phyloP scores from a whole-genome alignment of 192 early-diverging fungal species.

The Coemansia sp. region DNA sequence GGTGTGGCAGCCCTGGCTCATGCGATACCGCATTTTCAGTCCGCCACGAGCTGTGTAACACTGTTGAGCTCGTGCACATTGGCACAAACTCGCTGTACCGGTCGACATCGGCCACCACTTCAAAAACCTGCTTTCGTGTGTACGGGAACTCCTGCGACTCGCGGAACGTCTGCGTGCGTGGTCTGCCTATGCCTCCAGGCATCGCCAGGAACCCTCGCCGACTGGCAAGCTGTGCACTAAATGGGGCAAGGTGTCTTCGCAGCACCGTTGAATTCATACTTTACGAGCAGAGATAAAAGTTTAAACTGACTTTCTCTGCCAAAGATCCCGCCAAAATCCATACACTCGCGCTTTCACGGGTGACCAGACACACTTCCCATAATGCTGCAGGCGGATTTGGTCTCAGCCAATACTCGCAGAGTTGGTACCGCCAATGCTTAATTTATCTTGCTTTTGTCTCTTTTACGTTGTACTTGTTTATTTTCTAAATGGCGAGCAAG shows the following conservation, averaged over 20 bases:
- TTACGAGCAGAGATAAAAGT: not conserved
- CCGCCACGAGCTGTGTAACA: slow-evolving; percentile 24
- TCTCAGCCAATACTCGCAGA: too few species aligned
- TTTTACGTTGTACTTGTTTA: not conserved
- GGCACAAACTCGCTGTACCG: slow-evolving; percentile 82
- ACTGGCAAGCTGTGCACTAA: not conserved
- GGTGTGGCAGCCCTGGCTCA: slow-evolving; percentile 4
- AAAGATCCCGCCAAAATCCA: too few species aligned
- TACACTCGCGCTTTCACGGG: not conserved
- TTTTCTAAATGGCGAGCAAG: slow-evolving; percentile 9
- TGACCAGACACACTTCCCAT: not conserved
- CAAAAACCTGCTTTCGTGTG: slow-evolving; percentile 73
- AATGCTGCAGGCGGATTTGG: not conserved
- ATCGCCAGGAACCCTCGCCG: slow-evolving; percentile 22
- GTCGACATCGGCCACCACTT: slow-evolving; percentile 77
- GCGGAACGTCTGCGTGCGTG: slow-evolving; percentile 14
- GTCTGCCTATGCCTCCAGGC: slow-evolving; percentile 7
- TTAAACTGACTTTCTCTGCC: not conserved
- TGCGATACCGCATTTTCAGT: not conserved
- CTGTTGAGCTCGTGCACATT: slow-evolving; percentile 71
- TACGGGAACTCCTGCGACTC: slow-evolving; percentile 61
- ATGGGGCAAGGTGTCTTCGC: not conserved
- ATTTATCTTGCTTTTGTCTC: not conserved
- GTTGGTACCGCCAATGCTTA: not conserved
- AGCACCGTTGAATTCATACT: not conserved